Evolutionary conservation across 768 basidiomycete species (phyloP), one percentile per base, ranked within the genome.

Genomic region (Termitomyces sp.): DNA sequence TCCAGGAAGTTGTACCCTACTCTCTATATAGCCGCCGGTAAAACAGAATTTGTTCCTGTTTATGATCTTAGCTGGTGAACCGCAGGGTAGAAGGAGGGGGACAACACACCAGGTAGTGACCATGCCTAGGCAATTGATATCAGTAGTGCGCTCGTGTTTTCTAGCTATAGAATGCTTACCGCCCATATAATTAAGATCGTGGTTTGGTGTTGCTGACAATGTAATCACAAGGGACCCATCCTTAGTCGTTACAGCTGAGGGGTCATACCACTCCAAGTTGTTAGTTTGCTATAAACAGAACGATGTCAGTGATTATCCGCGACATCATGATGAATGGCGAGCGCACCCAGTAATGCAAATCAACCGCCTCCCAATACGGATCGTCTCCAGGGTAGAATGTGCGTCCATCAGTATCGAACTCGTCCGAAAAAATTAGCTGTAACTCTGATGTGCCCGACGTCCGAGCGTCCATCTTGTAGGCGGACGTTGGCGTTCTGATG

Each of bases 31-130:
- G 26, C 93, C 92, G 26, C 89, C 90, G 14, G 89, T 90, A 72
- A 93, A 94, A 70, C 91, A 95, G 60, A 96, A 88, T 72, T 94
- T 93, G 72, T 94, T 94, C 89, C 84, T 84, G 58, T 12, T 44
- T 37, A 36, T 42, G n/a, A 18, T 6, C 10, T 27, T 7, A 47
- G 76, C 66, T 34, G 74, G 66, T 81, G 2, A 12, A 20, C n/a
- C 18, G 9, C 18, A 40, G 5, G 6, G 3, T 39, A 5, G 5
- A 13, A 20, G 13, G 8, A 14, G 18, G 24, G 36, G 39, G 13
- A 52, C 37, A 53, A 43, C 68, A 36, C 42, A 77, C 78, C 79
- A 80, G 22, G 77, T 72, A n/a, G 74, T 68, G 40, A 80, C 47
- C 64, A 80, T 66, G 4, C 78, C 85, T 85, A 20, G 18, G 39